Percentiles rank a stretch among this genome's conserved stretches.
Evolutionary conservation across 768 basidiomycete genomes (phyloP).

Genomic region (Lactarius psammicola): DNA sequence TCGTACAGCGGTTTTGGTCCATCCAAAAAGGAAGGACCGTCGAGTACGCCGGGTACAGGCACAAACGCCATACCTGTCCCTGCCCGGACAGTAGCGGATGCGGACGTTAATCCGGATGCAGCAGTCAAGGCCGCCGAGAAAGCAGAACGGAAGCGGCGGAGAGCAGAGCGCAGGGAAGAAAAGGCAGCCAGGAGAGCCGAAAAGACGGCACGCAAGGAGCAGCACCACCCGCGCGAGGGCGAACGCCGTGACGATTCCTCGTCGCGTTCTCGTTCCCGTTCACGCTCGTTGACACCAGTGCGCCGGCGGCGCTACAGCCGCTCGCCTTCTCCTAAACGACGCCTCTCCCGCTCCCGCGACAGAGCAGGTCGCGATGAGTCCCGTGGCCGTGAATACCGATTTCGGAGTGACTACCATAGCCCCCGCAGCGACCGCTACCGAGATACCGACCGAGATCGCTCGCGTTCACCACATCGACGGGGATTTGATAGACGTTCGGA

Average conservation of each 20-base stretch:
- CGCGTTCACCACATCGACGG: slow-evolving; percentile 30
- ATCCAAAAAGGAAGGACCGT: slow-evolving; percentile 36
- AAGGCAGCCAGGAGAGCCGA: slow-evolving; percentile 56
- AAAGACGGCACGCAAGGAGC: slow-evolving; percentile 33
- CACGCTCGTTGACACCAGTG: slow-evolving; percentile 36
- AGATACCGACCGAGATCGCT: slow-evolving; percentile 14
- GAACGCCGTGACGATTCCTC: slow-evolving; percentile 27
- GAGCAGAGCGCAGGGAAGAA: slow-evolving; percentile 58
- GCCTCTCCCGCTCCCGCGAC: slow-evolving; percentile 11
- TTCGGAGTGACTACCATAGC: slow-evolving; percentile 28
- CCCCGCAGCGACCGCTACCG: slow-evolving; percentile 20
- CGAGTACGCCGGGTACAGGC: slow-evolving; percentile 33
- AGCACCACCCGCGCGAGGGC: slow-evolving; percentile 19
- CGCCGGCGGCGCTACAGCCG: slow-evolving; percentile 17
- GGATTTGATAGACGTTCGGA: slow-evolving; percentile 18
- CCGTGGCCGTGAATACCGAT: slow-evolving; percentile 7
- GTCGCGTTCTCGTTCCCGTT: slow-evolving; percentile 42
- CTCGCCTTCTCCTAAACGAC: slow-evolving; percentile 18
- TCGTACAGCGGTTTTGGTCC: slow-evolving; percentile 66
- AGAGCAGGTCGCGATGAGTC: slow-evolving; percentile 5
- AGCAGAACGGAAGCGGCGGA: slow-evolving; percentile 40
- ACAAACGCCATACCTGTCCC: slow-evolving; percentile 35
- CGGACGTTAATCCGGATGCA: slow-evolving; percentile 24
- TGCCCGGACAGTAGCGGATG: slow-evolving; percentile 4
- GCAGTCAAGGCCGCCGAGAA: slow-evolving; percentile 33